Evolutionary conservation across 2,329 filamentous ascomycete genomes (phyloP).

Genomic region (Fusarium sp.): DNA sequence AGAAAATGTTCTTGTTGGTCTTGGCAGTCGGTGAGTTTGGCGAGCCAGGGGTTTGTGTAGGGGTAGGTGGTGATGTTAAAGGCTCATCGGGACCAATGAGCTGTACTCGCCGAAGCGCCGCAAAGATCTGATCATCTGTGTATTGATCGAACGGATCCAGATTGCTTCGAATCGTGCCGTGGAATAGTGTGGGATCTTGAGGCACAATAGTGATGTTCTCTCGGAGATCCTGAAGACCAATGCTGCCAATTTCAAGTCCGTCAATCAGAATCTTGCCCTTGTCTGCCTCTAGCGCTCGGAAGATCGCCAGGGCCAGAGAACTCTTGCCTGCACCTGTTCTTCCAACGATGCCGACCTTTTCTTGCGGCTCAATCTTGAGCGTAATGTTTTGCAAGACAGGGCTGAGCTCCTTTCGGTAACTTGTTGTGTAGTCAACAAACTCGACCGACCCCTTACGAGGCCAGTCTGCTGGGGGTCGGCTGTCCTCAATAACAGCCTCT

Average conservation of each 20-base stretch:
- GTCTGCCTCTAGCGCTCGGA: slow-evolving; percentile 92
- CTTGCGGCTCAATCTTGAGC: slow-evolving; percentile 84
- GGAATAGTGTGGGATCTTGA: slow-evolving; percentile 95
- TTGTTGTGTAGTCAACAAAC: slow-evolving; percentile 88
- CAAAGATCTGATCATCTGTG: slow-evolving; percentile 90
- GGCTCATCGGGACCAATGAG: slow-evolving; percentile 74
- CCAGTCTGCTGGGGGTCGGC: slow-evolving; percentile 82
- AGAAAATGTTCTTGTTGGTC: slow-evolving; percentile 95
- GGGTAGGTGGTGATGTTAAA: slow-evolving; percentile 43
- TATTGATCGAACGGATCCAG: slow-evolving; percentile 91
- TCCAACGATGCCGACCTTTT: slow-evolving; percentile 97
- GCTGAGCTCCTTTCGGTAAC: slow-evolving; percentile 88
- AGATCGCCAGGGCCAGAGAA: slow-evolving; percentile 90
- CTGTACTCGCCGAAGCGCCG: slow-evolving; percentile 86
- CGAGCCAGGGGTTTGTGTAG: slow-evolving; percentile 38
- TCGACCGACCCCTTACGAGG: slow-evolving; percentile 86
- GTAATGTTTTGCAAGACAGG: slow-evolving; percentile 84
- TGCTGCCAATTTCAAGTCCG: slow-evolving; percentile 85
- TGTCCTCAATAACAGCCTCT: slow-evolving; percentile 77
- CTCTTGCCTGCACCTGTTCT: slow-evolving; percentile 97
- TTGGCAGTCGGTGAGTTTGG: slow-evolving; percentile 49
- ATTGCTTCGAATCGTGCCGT: slow-evolving; percentile 89
- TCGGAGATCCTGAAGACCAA: slow-evolving; percentile 92
- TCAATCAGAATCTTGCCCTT: slow-evolving; percentile 90
- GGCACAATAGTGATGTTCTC: slow-evolving; percentile 97